phyloP scores from a whole-genome alignment of 306 rosid species.

The Ormosia emarginata region DNA sequence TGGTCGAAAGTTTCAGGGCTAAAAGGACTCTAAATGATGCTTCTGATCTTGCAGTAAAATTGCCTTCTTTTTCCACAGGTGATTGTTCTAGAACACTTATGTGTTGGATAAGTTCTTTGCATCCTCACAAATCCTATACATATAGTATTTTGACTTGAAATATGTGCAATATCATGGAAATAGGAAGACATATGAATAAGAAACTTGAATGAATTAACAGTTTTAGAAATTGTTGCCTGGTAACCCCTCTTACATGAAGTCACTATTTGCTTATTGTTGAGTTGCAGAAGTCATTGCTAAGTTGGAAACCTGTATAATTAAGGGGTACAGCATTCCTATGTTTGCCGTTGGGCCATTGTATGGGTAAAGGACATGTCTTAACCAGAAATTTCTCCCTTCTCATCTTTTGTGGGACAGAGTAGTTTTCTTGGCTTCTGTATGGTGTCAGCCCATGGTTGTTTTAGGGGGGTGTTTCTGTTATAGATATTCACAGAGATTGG shows the following conservation, averaged over 20 bases:
- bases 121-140: background rate
- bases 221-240: background rate
- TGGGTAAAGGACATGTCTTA: background rate
- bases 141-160: background rate
- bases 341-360: background rate
- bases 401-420: background rate
- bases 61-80: slow-evolving; percentile 95
- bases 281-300: background rate
- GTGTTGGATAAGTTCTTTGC: slow-evolving; percentile 19
- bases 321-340: background rate
- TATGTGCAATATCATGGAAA: slow-evolving; percentile 14
- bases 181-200: background rate
- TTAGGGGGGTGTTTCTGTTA: background rate
- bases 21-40: slow-evolving; percentile 83
- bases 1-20: slow-evolving; percentile 47
- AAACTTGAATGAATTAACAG: background rate
- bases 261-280: background rate
- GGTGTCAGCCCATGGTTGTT: background rate
- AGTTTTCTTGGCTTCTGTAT: slow-evolving; percentile 15
- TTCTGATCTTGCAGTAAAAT: slow-evolving; percentile 73
- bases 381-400: background rate
- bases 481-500: background rate
- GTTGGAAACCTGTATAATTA: background rate
- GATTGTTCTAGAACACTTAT: slow-evolving; percentile 27
- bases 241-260: background rate